Percentiles rank a stretch among this genome's conserved stretches.
Conservation (phyloP, 2,329 filamentous ascomycete species). For the Aspergillus sp. region DNA sequence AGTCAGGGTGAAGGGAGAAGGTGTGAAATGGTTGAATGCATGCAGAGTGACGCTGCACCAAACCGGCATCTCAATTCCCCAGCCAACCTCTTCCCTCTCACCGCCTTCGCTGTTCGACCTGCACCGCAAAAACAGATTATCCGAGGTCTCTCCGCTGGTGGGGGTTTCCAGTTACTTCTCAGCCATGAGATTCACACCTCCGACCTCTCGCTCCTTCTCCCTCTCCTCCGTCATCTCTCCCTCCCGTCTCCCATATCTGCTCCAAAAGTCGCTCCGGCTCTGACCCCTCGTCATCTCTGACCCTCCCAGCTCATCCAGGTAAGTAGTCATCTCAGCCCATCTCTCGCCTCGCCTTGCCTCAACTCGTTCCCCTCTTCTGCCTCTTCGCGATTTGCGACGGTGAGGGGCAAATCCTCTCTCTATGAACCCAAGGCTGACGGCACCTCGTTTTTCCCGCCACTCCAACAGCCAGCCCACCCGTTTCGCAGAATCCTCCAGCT, state of each 20-base stretch:
- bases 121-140: slow-evolving; percentile 40
- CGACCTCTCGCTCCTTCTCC: slow-evolving; percentile 4
- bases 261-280: neutral
- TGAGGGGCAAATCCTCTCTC: neutral
- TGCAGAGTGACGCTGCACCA: neutral
- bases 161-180: slow-evolving; percentile 26
- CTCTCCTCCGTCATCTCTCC: neutral
- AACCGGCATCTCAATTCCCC: neutral
- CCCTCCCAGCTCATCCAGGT: neutral
- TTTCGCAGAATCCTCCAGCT: neutral
- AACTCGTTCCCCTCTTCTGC: neutral
- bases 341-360: neutral
- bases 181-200: slow-evolving; percentile 15
- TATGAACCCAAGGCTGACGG: neutral
- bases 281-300: neutral
- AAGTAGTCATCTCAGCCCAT: neutral
- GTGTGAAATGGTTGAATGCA: too few relatives aligned
- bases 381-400: neutral
- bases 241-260: neutral
- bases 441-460: neutral
- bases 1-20: neutral
- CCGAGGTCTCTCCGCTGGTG: slow-evolving; percentile 32
- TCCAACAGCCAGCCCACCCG: neutral
- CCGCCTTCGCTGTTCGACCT: neutral
- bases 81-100: neutral